Conservation (phyloP, 106 monocot genomes). For the Dendrobium huoshanense region DNA sequence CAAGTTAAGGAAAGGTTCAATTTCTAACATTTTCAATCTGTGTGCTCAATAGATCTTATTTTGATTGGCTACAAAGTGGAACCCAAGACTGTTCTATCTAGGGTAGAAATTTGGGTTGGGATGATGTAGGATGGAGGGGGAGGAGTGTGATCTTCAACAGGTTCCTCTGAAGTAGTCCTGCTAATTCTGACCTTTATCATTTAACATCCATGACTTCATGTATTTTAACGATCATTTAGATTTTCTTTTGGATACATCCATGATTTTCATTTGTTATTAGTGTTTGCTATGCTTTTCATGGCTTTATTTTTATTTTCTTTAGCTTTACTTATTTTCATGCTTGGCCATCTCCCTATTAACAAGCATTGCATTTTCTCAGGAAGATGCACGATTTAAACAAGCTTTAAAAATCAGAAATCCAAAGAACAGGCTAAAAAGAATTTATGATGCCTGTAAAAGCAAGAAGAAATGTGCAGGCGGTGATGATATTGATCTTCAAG, state of each 20-base stretch:
- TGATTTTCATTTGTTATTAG: background rate
- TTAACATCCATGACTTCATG: no score
- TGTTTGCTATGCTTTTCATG: background rate
- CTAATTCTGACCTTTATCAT: no score
- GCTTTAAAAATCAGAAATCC: conserved; percentile 94
- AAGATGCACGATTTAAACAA: conserved; percentile 73
- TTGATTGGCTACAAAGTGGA: background rate
- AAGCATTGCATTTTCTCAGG: conserved; percentile 36
- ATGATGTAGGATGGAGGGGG: no score
- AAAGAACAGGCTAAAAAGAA: conserved; percentile 81
- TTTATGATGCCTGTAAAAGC: conserved; percentile 97
- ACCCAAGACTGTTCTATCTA: no score
- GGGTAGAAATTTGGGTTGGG: no score
- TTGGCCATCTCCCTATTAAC: background rate
- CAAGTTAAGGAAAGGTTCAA: background rate
- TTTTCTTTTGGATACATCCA: background rate
- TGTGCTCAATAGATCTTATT: no score
- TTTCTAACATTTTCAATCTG: no score
- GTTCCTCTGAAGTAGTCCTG: no score
- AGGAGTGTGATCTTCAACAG: no score
- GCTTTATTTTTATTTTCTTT: background rate
- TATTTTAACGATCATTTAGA: no score
- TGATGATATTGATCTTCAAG: conserved; percentile 88
- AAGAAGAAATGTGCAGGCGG: conserved; percentile 89
- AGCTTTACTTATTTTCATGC: background rate